Evolutionary conservation across 2,329 filamentous ascomycete genomes (phyloP).

Genomic region (Pseudogymnoascus sp.): DNA sequence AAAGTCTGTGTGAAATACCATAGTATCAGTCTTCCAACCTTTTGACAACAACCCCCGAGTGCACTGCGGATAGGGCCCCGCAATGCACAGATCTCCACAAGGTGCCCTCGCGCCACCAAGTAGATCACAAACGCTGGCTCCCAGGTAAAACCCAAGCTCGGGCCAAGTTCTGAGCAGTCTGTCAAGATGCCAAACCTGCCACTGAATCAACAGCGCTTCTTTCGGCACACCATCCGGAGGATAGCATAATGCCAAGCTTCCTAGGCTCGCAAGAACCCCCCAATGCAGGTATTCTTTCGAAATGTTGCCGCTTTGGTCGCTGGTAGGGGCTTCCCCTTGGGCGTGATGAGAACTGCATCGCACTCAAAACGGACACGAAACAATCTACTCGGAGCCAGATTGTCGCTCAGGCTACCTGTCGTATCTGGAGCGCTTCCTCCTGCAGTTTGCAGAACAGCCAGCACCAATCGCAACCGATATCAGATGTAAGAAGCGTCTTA

Average conservation of each 20-base stretch:
- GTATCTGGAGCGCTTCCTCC: background rate
- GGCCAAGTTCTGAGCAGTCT: background rate
- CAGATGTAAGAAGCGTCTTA: background rate
- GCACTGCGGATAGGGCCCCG: background rate
- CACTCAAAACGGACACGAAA: background rate
- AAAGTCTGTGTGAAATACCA: background rate
- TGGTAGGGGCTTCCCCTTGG: background rate
- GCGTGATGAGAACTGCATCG: background rate
- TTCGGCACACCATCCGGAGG: background rate
- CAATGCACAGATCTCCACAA: conserved; percentile 1
- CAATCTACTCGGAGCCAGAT: background rate
- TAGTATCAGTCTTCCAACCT: no score
- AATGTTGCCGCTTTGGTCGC: background rate
- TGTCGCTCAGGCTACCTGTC: background rate
- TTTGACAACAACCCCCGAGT: background rate
- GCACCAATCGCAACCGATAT: background rate
- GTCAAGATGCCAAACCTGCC: background rate
- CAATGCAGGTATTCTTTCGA: background rate
- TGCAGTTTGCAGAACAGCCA: background rate
- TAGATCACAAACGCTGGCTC: background rate
- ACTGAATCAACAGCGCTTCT: background rate
- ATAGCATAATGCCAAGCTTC: background rate
- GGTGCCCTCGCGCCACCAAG: background rate
- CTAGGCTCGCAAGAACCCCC: background rate
- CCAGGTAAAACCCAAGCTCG: background rate